These are phyloP conservation scores for Mitragyna speciosa DNA, from an alignment of 257 asterid species.

Conservation along the genomic window DNA sequence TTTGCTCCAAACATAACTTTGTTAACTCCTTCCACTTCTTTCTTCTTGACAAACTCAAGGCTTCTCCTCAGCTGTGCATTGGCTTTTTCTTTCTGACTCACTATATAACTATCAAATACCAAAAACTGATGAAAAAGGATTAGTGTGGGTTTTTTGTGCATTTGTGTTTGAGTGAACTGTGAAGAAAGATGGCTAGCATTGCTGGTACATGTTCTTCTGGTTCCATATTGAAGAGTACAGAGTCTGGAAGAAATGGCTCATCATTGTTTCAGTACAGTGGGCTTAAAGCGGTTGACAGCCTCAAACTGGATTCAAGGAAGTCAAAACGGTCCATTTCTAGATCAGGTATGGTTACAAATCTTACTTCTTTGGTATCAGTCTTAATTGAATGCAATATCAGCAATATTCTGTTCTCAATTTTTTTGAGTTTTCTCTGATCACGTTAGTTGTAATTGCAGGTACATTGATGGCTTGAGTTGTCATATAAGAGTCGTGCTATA, in stretches of 20 bases:
- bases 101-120: constrained; percentile 18
- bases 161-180: background rate
- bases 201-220: constrained; percentile 43
- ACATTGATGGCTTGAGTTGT: background rate
- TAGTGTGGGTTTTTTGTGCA: background rate
- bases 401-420: background rate
- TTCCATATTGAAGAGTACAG: constrained; percentile 36
- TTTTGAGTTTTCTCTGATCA: background rate
- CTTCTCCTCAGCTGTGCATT: background rate
- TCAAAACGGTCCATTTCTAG: constrained; percentile 3
- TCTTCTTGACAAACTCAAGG: background rate
- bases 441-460: background rate
- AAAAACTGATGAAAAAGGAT: background rate
- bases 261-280: constrained; percentile 44
- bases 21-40: constrained; percentile 38
- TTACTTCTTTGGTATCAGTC: background rate
- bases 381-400: background rate
- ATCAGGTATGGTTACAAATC: constrained; percentile 11
- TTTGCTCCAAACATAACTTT: constrained; percentile 16
- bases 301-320: constrained; percentile 18
- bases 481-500: background rate
- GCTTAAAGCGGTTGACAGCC: constrained; percentile 36
- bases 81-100: background rate
- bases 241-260: constrained; percentile 40
- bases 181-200: constrained; percentile 45